Evolutionary conservation across 2,329 filamentous ascomycete genomes (phyloP), one percentile per base, ranked within the genome.

Genomic region (Pyrenophora seminiperda): DNA sequence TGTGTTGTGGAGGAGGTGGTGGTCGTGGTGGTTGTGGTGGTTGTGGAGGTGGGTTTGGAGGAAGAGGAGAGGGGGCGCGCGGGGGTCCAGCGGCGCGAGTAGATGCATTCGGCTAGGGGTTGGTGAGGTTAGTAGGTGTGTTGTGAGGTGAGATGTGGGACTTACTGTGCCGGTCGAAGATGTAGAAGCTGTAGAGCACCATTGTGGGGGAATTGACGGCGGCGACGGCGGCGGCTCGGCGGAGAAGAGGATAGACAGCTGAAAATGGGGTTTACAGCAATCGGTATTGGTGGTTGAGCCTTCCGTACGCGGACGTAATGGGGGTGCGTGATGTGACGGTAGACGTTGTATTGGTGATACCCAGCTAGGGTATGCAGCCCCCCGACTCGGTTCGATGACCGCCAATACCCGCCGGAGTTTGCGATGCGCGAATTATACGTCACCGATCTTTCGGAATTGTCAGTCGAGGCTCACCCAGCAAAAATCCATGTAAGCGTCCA

Each of bases 131-230:
- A 62, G 62, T 39, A 54, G 24, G 57, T 31, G 17, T n/a, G 7
- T 33, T 18, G 31, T 31, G 10, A 32, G 13, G 20, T 38, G 29
- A 18, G 32, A 13, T 18, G 27, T 19, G 24, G 40, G 40, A 68
- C 83, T 71, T 82, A 97, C 94, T 96, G 77, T 99, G 94, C 61
- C 94, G 88, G 78, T 99, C 94, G 74, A 99, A 99, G 72, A 99
- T 97, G 81, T 96, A 96, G 77, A 99, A 96, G 53, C 91, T 92
- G 78, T 95, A 97, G 75, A 97, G 89, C 54, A 89, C 87, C 94
- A 99, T 97, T 70, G 54, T 31, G 39, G 22, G 37, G 15, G 22
- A 4, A 2, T 45, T 48, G 47, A 34, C 38, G 47, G 42, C 19
- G 31, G 18, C 5, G 14, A 18, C 2, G n/a, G 13, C 18, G 32